These are phyloP conservation scores for Corinectria fuckeliana DNA, from an alignment of 2,329 filamentous ascomycete species.

Conservation along the genomic window DNA sequence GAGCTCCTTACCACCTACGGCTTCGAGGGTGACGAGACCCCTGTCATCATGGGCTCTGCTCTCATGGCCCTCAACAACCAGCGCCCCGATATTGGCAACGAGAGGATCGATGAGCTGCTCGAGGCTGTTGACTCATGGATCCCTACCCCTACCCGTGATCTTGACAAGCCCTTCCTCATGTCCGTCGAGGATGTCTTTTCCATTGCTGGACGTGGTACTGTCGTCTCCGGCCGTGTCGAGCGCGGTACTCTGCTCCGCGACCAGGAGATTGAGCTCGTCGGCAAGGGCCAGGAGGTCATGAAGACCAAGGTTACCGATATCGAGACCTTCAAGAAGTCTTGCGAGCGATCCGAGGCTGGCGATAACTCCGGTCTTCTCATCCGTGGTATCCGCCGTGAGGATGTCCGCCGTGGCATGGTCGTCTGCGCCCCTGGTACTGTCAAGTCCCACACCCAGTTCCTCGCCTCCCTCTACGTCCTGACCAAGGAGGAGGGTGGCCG, in stretches of 20 bases:
- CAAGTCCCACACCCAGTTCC: constrained; percentile 89
- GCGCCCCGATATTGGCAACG: constrained; percentile 81
- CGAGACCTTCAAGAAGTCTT: constrained; percentile 99
- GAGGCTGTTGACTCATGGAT: constrained; percentile 94
- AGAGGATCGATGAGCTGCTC: constrained; percentile 92
- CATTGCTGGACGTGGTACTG: constrained; percentile 92
- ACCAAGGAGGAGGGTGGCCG: constrained; percentile 98
- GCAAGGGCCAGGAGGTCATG: constrained; percentile 80
- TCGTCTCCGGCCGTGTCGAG: constrained; percentile 96
- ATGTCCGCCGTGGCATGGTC: constrained; percentile 94
- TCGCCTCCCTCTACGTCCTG: constrained; percentile 95
- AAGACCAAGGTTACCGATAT: constrained; percentile 99
- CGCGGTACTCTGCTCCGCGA: constrained; percentile 94
- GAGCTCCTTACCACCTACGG: constrained; percentile 92
- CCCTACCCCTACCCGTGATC: constrained; percentile 89
- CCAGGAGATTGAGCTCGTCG: constrained; percentile 91
- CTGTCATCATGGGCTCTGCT: constrained; percentile 95
- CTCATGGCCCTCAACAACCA: constrained; percentile 91
- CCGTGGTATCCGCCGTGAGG: constrained; percentile 94
- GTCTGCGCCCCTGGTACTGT: constrained; percentile 81
- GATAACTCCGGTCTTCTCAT: constrained; percentile 98
- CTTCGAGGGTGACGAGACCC: constrained; percentile 97
- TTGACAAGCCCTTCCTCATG: constrained; percentile 99
- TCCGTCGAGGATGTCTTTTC: constrained; percentile 94
- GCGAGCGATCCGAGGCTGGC: constrained; percentile 92